A percentile compares a stretch with the other conserved stretches of the same genome.
Evolutionary conservation across 371 early-diverging fungal genomes (phyloP).

Genomic region (Mucor saturninus): DNA sequence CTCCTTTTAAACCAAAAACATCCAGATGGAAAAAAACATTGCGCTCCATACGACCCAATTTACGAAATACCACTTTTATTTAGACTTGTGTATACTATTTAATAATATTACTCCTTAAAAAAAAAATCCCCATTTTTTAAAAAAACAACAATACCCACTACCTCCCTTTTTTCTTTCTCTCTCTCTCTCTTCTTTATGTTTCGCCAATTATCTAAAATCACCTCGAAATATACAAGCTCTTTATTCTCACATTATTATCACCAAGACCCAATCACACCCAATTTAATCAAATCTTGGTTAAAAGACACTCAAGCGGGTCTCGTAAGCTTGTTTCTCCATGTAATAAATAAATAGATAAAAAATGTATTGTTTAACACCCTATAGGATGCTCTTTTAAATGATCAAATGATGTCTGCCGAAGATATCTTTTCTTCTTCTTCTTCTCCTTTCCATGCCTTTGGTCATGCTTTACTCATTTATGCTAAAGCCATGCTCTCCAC

Average conservation of each 20-base stretch:
- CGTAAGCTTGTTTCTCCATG: slow-evolving; percentile 6
- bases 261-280: not conserved
- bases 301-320: slow-evolving; percentile 22
- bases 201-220: slow-evolving; percentile 30
- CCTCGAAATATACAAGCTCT: slow-evolving; percentile 23
- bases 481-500: slow-evolving; percentile 32
- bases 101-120: not conserved
- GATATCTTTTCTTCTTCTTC: slow-evolving; percentile 31
- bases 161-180: slow-evolving; percentile 3
- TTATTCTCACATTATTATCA: slow-evolving; percentile 5
- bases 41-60: slow-evolving; percentile 10
- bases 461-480: slow-evolving; percentile 33
- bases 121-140: not conserved
- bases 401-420: slow-evolving; percentile 27
- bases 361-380: not conserved
- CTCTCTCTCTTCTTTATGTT: slow-evolving; percentile 19
- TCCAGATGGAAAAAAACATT: slow-evolving; percentile 21
- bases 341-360: not conserved
- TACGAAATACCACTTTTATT: too few species aligned
- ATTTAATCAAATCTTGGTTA: slow-evolving; percentile 13
- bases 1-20: slow-evolving; percentile 3
- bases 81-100: not conserved
- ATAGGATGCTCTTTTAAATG: slow-evolving; percentile 37
- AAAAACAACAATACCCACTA: not conserved
- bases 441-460: slow-evolving; percentile 41